phyloP scores from a whole-genome alignment of 2,329 filamentous ascomycete genomes.

The Fusarium liriodendri region DNA sequence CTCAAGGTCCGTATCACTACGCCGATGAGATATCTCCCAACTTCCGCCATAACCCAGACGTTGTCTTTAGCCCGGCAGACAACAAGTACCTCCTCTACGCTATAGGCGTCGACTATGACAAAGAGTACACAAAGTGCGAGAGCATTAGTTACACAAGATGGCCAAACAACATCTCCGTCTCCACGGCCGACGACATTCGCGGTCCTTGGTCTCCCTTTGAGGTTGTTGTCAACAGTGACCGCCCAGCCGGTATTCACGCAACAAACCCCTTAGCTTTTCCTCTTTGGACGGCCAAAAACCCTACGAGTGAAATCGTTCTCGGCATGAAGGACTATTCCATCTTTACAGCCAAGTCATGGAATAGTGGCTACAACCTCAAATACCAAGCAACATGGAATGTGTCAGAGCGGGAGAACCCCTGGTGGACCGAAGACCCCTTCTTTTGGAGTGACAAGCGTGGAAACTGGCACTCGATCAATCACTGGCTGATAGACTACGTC shows the following conservation, averaged over 20 bases:
- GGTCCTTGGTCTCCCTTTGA: conserved; percentile 29
- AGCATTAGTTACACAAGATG: conserved; percentile 24
- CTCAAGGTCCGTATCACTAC: conserved; percentile 57
- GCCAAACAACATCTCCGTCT: conserved; percentile 44
- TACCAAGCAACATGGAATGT: conserved; percentile 30
- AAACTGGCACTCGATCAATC: conserved; percentile 47
- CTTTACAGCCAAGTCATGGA: background rate
- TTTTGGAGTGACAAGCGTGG: conserved; percentile 49
- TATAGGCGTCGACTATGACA: conserved; percentile 50
- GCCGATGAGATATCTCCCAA: conserved; percentile 53
- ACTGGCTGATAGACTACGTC: conserved; percentile 44
- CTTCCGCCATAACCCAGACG: conserved; percentile 60
- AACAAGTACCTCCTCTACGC: conserved; percentile 56
- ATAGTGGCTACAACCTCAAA: conserved; percentile 4
- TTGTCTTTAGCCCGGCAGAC: conserved; percentile 58
- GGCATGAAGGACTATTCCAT: conserved; percentile 28
- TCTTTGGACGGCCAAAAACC: conserved; percentile 34
- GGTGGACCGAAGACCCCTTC: conserved; percentile 47
- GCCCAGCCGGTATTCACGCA: conserved; percentile 16
- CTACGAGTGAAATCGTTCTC: conserved; percentile 11
- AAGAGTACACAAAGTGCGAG: conserved; percentile 8
- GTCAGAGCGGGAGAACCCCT: conserved; percentile 14
- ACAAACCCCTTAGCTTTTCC: conserved; percentile 58
- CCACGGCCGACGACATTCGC: conserved; percentile 25
- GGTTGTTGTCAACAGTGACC: conserved; percentile 23